Conservation (phyloP, 352 stramenopile genomes). For the Pythium oligandrum region DNA sequence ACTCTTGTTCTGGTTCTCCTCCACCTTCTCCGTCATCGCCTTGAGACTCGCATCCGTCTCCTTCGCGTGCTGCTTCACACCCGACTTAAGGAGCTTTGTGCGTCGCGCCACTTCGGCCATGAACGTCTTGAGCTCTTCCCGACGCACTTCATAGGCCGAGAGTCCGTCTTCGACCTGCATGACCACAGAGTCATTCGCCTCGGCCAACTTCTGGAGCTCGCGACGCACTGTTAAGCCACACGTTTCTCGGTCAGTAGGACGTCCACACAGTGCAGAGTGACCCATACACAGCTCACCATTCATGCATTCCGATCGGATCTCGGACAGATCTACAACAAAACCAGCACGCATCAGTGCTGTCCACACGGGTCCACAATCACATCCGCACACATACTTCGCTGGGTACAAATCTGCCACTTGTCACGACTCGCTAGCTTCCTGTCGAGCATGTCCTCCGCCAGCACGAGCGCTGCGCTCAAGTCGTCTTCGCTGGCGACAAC, state of each 20-base stretch:
- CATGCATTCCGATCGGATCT: slow-evolving; percentile 30
- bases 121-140: slow-evolving; percentile 9
- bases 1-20: slow-evolving; percentile 24
- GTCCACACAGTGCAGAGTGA: too few relatives aligned
- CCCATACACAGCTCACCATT: slow-evolving; percentile 9
- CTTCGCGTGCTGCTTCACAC: slow-evolving; percentile 3
- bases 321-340: slow-evolving; percentile 15
- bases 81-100: too few relatives aligned
- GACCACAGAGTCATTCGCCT: slow-evolving; percentile 27
- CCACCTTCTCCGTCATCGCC: slow-evolving; percentile 6
- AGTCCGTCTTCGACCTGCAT: slow-evolving; percentile 26
- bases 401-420: slow-evolving; percentile 33
- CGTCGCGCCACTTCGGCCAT: not conserved
- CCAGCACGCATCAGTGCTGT: not conserved
- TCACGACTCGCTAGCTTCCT: slow-evolving; percentile 16
- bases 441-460: slow-evolving; percentile 15
- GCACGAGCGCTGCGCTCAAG: slow-evolving; percentile 14
- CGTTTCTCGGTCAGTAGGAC: too few relatives aligned
- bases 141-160: slow-evolving; percentile 6
- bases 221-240: slow-evolving; percentile 22
- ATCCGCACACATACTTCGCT: slow-evolving; percentile 20
- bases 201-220: slow-evolving; percentile 38
- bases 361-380: not conserved
- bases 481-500: slow-evolving; percentile 7
- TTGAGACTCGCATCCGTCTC: slow-evolving; percentile 3